Base-by-base conservation (phyloP, 1,284 basidiomycete genomes). In the Coniferiporia weirii region DNA sequence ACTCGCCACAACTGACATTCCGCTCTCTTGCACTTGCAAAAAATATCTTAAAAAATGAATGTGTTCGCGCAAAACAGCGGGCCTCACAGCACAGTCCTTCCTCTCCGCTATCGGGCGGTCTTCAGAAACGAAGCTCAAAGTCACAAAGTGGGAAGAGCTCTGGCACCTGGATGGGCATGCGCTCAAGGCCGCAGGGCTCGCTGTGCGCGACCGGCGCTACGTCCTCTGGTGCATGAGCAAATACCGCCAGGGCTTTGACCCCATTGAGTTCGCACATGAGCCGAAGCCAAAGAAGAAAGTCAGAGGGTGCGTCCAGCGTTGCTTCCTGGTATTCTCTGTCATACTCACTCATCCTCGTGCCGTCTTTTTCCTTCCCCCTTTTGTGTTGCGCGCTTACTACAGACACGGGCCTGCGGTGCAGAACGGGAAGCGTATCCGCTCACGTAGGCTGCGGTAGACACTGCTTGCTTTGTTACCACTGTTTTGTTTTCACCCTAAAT, bases 161-260 rank as follows among this genome's bases (percentile, higher is more conserved):
- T 92, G 89, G 85, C 76, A 75, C 52, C 71, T 79, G 52, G 75
- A 80, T 34, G 81, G 88, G 12, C 65, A 69, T 40, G 76, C 80
- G 36, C 68, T 93, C 70, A 87, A 81, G 71, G 77, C 82, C 66
- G 80, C 81, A 52, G 89, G 89, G 9, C 60, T 93, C 3, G 71
- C 74, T 35, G 80, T 87, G 43, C 76, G 78, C 65, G 89, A 91
- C 66, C 77, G 90, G 65, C 80, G 85, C 83, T 92, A 91, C 66
- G 81, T 91, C 61, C 72, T 93, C 15, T 92, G 90, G 90, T 84
- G 85, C 64, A 84, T 91, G 81, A 83, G 89, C 67, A 91, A 89
- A 67, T 93, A 79, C 70, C 78, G 88, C 40, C 76, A 78, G 60
- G 84, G 82, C 1, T 65, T 76, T 43, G 72, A 81, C 0, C 75